Base-by-base conservation (phyloP, 768 basidiomycete genomes). In the Rickenella mellea region DNA sequence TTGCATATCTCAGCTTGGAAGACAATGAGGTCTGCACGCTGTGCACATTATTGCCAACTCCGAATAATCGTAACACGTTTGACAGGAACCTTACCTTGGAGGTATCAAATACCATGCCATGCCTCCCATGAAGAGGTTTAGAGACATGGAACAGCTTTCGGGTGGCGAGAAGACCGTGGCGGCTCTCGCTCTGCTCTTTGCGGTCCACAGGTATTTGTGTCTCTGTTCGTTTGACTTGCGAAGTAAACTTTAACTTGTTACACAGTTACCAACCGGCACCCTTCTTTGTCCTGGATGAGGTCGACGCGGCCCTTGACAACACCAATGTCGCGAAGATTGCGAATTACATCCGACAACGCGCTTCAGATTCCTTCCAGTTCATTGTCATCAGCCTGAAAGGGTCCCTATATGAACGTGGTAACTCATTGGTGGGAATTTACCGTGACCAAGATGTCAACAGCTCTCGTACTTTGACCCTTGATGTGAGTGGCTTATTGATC, bases 21-120 rank as follows among this genome's bases (percentile, higher is more conserved):
- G 96, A 98, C 54, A 90, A 75, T 49, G 96, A 99, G 66, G 93
- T 91, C 53, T 36, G 74, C 50, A 2, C 15, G 21, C 26, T 33
- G 6, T 30, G 10, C n/a, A n/a, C n/a, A n/a, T n/a, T n/a, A 14
- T 20, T n/a, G 7, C 3, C 40, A 25, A 28, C 25, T 39, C 31
- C 27, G 24, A 7, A 7, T 17, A 17, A 26, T 14, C 6, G 9
- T 38, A 28, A 30, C 47, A 48, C 11, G 28, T 14, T 10, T 33
- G n/a, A 15, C 35, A 86, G 85, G 85, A 88, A 62, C 88, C 89
- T 1, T 91, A 91, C 49, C 69, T 68, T 17, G 80, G 76, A 27
- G 90, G 96, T 41, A 89, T 99, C 67, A 97, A 96, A 61, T 98
- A 98, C 58, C 94, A 98, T 55, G 93, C 94, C 1, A 99, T 98